Conservation (phyloP, 2,329 filamentous ascomycete genomes). For the Cercospora sp. region DNA sequence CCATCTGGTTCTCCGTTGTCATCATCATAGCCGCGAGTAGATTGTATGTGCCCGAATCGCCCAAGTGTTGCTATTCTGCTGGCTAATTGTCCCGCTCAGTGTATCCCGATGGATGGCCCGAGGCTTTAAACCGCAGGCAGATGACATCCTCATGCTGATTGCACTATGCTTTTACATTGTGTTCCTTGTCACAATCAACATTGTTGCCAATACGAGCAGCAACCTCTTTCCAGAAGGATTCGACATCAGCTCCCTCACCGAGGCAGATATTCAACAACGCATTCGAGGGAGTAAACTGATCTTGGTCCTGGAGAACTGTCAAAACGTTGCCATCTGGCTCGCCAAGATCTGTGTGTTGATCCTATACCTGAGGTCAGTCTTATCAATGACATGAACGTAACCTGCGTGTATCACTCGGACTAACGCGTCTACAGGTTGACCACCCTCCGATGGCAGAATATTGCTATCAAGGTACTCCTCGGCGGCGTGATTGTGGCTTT, state of each 20-base stretch:
- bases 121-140: slow-evolving; percentile 53
- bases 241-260: slow-evolving; percentile 46
- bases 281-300: slow-evolving; percentile 43
- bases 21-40: slow-evolving; percentile 44
- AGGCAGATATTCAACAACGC: slow-evolving; percentile 31
- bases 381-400: neutral
- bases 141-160: slow-evolving; percentile 61
- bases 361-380: slow-evolving; percentile 37
- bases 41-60: slow-evolving; percentile 41
- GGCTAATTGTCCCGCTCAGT: slow-evolving; percentile 30
- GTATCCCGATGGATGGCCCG: slow-evolving; percentile 50
- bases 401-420: neutral
- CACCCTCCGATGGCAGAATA: slow-evolving; percentile 39
- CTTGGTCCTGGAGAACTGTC: slow-evolving; percentile 44
- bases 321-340: slow-evolving; percentile 43
- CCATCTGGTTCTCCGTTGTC: slow-evolving; percentile 34
- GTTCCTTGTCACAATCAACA: slow-evolving; percentile 52
- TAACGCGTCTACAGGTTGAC: slow-evolving; percentile 35
- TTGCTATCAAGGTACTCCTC: slow-evolving; percentile 39
- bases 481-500: slow-evolving; percentile 41
- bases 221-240: slow-evolving; percentile 50
- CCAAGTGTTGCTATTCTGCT: neutral
- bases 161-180: slow-evolving; percentile 52
- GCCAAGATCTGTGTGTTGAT: slow-evolving; percentile 43
- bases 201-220: slow-evolving; percentile 43